A percentile compares a stretch with the other conserved stretches of the same genome.
These are phyloP conservation scores for Rhodotorula sp. DNA, from an alignment of 1,284 basidiomycete species.

Conservation along the genomic window DNA sequence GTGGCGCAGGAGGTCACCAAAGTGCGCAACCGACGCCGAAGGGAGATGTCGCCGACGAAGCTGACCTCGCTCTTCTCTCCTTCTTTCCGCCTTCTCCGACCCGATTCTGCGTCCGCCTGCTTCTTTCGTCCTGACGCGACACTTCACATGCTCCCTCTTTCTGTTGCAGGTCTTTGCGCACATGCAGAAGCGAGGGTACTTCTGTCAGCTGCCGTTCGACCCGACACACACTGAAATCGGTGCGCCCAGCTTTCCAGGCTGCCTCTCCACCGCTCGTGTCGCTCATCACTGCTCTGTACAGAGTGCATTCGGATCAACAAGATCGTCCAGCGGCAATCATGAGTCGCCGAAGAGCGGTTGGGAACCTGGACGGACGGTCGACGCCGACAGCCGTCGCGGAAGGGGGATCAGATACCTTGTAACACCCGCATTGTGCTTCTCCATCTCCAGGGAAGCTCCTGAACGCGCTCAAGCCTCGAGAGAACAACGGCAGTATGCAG, in stretches of 20 bases:
- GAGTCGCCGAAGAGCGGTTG: neutral
- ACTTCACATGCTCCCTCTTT: too few species aligned
- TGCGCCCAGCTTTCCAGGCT: neutral
- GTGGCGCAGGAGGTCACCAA: conserved; percentile 25
- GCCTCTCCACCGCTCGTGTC: neutral
- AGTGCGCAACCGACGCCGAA: neutral
- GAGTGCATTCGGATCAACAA: conserved; percentile 33
- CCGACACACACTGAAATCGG: conserved; percentile 41
- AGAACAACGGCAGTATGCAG: too few species aligned
- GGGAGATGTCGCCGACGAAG: too few species aligned
- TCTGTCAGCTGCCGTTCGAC: conserved; percentile 43
- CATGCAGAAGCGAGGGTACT: conserved; percentile 42
- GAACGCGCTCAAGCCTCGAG: too few species aligned
- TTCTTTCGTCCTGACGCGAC: too few species aligned
- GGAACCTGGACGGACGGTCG: too few species aligned
- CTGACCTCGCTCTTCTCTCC: neutral
- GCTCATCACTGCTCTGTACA: neutral
- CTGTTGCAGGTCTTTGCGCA: conserved; percentile 34
- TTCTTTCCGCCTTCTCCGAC: neutral
- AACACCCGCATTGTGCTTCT: too few species aligned
- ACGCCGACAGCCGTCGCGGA: too few species aligned
- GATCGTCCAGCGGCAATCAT: conserved; percentile 27
- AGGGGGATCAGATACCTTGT: too few species aligned
- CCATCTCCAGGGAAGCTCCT: too few species aligned
- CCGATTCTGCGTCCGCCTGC: neutral